A percentile compares a stretch with the other conserved stretches of the same genome.
Conservation (phyloP, 805 yeast species). For the Maudiozyma saulgeensis region DNA sequence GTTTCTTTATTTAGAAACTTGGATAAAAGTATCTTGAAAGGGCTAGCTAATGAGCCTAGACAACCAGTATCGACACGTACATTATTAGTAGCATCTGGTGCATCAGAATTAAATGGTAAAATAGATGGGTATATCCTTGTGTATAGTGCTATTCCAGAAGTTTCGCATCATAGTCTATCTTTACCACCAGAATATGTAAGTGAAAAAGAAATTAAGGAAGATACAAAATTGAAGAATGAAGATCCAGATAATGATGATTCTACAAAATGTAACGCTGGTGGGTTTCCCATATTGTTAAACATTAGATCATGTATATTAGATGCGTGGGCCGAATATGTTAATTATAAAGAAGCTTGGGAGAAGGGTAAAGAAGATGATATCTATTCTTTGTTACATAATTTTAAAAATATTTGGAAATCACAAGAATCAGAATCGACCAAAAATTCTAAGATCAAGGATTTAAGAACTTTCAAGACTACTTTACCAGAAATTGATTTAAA, state of each 20-base stretch:
- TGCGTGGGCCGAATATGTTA: slow-evolving; percentile 63
- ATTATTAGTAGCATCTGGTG: slow-evolving; percentile 66
- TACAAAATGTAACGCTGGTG: slow-evolving; percentile 16
- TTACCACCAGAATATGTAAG: slow-evolving; percentile 47
- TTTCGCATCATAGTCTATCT: slow-evolving; percentile 20
- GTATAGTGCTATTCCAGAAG: slow-evolving; percentile 59
- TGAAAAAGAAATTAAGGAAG: slow-evolving; percentile 1
- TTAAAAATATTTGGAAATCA: slow-evolving; percentile 50
- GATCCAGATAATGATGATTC: background rate
- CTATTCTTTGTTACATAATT: slow-evolving; percentile 47
- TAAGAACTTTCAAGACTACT: slow-evolving; percentile 24
- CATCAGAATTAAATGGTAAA: slow-evolving; percentile 64
- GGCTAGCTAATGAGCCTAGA: slow-evolving; percentile 55
- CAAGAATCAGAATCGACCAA: slow-evolving; percentile 21
- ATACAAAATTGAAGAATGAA: background rate
- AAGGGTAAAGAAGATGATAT: slow-evolving; percentile 60
- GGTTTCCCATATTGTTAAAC: slow-evolving; percentile 28
- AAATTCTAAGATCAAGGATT: slow-evolving; percentile 24
- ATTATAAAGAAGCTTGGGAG: slow-evolving; percentile 48
- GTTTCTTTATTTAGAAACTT: slow-evolving; percentile 56
- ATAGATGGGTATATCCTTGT: slow-evolving; percentile 67
- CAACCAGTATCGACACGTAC: slow-evolving; percentile 57
- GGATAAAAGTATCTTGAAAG: slow-evolving; percentile 48
- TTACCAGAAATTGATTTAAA: slow-evolving; percentile 27
- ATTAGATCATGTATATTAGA: slow-evolving; percentile 52